A percentile compares a stretch with the other conserved stretches of the same genome.
phyloP scores from a whole-genome alignment of 2,329 filamentous ascomycete genomes.

The Metarhizium humberi region DNA sequence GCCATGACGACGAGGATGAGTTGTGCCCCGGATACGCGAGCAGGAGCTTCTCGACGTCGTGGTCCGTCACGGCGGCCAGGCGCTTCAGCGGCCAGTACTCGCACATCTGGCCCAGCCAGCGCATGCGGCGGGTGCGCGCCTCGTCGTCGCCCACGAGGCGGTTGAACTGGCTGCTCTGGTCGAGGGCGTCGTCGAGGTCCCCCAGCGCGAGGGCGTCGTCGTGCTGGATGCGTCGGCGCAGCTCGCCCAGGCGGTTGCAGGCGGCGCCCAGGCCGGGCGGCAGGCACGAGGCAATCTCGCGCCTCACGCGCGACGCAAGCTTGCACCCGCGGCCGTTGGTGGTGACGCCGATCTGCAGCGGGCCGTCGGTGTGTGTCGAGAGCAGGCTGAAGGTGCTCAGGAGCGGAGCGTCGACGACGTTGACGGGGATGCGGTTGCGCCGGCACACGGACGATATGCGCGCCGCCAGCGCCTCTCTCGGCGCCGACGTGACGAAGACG shows the following conservation, averaged over 20 bases:
- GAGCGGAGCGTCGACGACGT: conserved; percentile 77
- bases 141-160: conserved; percentile 68
- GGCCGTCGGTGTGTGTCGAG: conserved; percentile 81
- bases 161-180: conserved; percentile 79
- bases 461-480: conserved; percentile 37
- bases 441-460: conserved; percentile 69
- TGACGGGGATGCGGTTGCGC: conserved; percentile 78
- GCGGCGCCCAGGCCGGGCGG: conserved; percentile 68
- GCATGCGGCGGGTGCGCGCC: conserved; percentile 68
- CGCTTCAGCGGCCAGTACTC: conserved; percentile 94
- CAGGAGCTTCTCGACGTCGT: conserved; percentile 70
- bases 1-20: conserved; percentile 16
- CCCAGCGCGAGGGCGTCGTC: conserved; percentile 46
- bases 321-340: conserved; percentile 94
- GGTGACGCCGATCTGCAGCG: conserved; percentile 88
- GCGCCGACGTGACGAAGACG: conserved; percentile 70
- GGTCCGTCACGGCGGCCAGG: conserved; percentile 69
- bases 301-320: conserved; percentile 76
- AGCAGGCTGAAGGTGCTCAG: conserved; percentile 87
- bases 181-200: conserved; percentile 50
- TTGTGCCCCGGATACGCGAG: conserved; percentile 45
- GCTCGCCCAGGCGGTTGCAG: conserved; percentile 66
- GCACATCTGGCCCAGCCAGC: conserved; percentile 93
- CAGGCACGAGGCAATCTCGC: conserved; percentile 76
- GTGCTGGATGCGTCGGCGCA: conserved; percentile 63